These are phyloP conservation scores for Gautieria morchelliformis DNA, from an alignment of 768 basidiomycete species.

Conservation along the genomic window DNA sequence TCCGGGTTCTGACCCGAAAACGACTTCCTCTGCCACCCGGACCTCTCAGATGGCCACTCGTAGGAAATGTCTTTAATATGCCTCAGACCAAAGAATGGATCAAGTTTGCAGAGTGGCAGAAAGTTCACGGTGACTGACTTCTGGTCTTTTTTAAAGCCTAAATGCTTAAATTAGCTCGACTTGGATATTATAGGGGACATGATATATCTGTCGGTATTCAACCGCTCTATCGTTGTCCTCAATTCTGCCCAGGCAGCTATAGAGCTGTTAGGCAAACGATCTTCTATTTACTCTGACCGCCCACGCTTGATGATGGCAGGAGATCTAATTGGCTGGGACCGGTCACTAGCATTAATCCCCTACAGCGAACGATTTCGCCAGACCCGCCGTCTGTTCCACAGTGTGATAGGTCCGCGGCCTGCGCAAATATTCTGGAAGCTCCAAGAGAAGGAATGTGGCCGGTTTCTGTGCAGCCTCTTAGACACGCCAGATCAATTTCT, in stretches of 20 bases:
- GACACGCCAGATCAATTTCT: constrained; percentile 24
- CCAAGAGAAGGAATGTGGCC: constrained; percentile 26
- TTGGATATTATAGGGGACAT: constrained; percentile 19
- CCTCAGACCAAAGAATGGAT: no score
- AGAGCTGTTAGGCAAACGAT: constrained; percentile 22
- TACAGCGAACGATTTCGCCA: constrained; percentile 21
- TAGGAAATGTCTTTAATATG: no score
- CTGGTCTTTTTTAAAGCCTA: no score
- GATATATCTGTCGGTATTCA: constrained; percentile 18
- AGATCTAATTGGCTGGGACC: constrained; percentile 12
- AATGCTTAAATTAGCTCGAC: no score
- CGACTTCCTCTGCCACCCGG: no score
- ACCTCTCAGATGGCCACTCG: no score
- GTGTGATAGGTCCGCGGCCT: constrained; percentile 26
- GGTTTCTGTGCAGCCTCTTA: constrained; percentile 25
- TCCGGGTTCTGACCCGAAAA: no score
- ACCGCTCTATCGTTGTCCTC: no score
- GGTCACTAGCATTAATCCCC: constrained; percentile 10
- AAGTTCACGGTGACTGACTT: no score
- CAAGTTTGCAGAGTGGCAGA: no score
- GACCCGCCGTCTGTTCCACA: constrained; percentile 22
- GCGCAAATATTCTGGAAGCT: constrained; percentile 25
- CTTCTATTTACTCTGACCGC: constrained; percentile 24
- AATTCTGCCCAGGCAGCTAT: no score
- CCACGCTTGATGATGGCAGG: constrained; percentile 11